Conservation (phyloP, 2,329 filamentous ascomycete genomes). For the Elsinoe arachidis region DNA sequence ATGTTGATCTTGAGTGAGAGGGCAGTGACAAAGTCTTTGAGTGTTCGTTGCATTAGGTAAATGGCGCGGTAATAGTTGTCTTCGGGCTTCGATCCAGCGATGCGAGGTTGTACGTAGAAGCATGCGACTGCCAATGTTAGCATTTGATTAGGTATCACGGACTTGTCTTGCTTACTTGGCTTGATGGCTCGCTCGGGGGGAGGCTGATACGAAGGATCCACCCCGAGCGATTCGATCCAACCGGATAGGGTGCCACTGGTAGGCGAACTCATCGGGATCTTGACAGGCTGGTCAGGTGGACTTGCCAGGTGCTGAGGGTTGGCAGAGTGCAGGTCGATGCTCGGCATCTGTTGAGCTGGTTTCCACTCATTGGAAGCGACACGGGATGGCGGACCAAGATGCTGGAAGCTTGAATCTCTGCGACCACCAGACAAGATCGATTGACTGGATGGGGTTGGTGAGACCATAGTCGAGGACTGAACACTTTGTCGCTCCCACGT, state of each 20-base stretch:
- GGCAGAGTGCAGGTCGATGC: conserved; percentile 37
- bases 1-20: conserved; percentile 75
- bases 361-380: conserved; percentile 38
- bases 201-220: conserved; percentile 77
- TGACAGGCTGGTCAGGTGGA: conserved; percentile 46
- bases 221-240: conserved; percentile 85
- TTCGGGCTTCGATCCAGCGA: conserved; percentile 39
- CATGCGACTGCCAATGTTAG: conserved; percentile 57
- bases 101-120: conserved; percentile 65
- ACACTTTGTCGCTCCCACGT: conserved; percentile 44
- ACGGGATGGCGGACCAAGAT: conserved; percentile 35
- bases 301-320: conserved; percentile 34
- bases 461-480: conserved; percentile 49
- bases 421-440: conserved; percentile 35
- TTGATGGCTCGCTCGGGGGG: conserved; percentile 64
- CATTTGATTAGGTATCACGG: conserved; percentile 8
- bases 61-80: conserved; percentile 71
- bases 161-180: conserved; percentile 42
- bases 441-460: conserved; percentile 40
- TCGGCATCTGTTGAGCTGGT: background rate
- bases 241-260: conserved; percentile 60
- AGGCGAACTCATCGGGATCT: conserved; percentile 47
- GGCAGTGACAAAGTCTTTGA: conserved; percentile 62
- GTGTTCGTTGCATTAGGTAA: conserved; percentile 70
- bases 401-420: conserved; percentile 35